Base-by-base conservation (phyloP, 202 grass and related monocot genomes). In the Brachypodium distachyon region DNA sequence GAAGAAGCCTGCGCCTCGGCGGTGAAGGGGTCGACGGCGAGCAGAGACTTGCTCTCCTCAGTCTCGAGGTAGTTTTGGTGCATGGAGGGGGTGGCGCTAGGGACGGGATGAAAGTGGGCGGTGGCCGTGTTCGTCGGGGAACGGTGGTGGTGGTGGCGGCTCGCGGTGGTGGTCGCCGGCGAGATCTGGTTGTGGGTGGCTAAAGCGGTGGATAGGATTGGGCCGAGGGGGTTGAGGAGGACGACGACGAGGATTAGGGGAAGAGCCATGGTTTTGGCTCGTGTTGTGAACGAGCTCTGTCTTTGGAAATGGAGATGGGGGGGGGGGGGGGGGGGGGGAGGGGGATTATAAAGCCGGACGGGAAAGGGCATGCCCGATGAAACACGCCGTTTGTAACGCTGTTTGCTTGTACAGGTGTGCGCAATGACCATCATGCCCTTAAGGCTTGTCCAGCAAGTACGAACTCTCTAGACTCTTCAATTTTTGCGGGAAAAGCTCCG, bases 1-100 rank as follows among this genome's bases (percentile, higher is more conserved):
- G 81, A 70, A 39, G 80, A 43, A 46, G 81, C 54, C 55, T 56
- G 61, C 9, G 44, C 60, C 50, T 4, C 60, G 40, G 37, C 11
- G 49, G 28, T 25, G 65, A 48, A 34, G 70, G 74, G 68, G 42
- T 79, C 53, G 68, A 79, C n/a, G 67, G 28, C 42, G 59, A 73
- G 79, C 34, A 83, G 68, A 18, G 79, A 87, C 57, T 77, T 56
- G 73, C 9, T 23, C 62, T 49, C 63, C 17, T n/a, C n/a, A n/a
- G 32, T 59, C 31, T 82, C 79, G 23, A 77, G 17, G 79, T 40
- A 49, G 85, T 87, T 82, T 31, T 82, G 85, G 73, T 78, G 85
- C 79, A 87, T 77, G 65, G 85, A 77, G 9, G 79, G 73, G 8
- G 78, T 9, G 48, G 69, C 21, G 48, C 11, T 53, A 4, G 19